Evolutionary conservation across 176 grass and related monocot genomes (phyloP).

Genomic region (Miscanthus lutarioriparius): DNA sequence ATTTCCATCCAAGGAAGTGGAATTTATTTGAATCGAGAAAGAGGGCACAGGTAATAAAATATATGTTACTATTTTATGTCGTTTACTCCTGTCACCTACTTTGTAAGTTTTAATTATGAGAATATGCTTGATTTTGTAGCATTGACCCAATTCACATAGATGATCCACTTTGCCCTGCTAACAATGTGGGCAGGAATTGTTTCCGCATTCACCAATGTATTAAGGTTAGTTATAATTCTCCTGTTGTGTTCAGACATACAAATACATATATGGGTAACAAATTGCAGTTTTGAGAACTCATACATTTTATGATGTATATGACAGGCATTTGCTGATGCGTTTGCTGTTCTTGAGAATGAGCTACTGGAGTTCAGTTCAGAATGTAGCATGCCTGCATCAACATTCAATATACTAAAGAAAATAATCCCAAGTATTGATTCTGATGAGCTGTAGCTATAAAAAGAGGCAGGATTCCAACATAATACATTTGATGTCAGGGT

Average conservation of each 20-base stretch:
- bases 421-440: constrained; percentile 88
- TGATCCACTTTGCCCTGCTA: constrained; percentile 84
- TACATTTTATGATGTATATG: constrained; percentile 22
- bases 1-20: constrained; percentile 96
- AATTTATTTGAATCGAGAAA: constrained; percentile 94
- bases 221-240: constrained; percentile 59
- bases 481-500: constrained; percentile 1
- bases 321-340: constrained; percentile 97
- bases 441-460: constrained; percentile 45
- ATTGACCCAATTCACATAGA: constrained; percentile 99
- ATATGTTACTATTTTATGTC: background rate
- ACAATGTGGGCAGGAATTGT: constrained; percentile 98
- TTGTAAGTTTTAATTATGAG: constrained; percentile 23
- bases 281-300: background rate
- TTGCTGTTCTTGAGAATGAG: constrained; percentile 84
- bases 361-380: constrained; percentile 67
- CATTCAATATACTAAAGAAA: constrained; percentile 80
- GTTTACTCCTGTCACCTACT: constrained; percentile 15
- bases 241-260: constrained; percentile 13
- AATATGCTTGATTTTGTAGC: constrained; percentile 53
- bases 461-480: constrained; percentile 2
- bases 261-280: background rate
- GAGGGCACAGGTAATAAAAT: constrained; percentile 77
- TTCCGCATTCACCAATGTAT: constrained; percentile 99
- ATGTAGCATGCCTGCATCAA: constrained; percentile 43